A percentile compares a stretch with the other conserved stretches of the same genome.
Evolutionary conservation across 164 flowering plant species (phyloP).

Genomic region (Berberis thunbergii): DNA sequence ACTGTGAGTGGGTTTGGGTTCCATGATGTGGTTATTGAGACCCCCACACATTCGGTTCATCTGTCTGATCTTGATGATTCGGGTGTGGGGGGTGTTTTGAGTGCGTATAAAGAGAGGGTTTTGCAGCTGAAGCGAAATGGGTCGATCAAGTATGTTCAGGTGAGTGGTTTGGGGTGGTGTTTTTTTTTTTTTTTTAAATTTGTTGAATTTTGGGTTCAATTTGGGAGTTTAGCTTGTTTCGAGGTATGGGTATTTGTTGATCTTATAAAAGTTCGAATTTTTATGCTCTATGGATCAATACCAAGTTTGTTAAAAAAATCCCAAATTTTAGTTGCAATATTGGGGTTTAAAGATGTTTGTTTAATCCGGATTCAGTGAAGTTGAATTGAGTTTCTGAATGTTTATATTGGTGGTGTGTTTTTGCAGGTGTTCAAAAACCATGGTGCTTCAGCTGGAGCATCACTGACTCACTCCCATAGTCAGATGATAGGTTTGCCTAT

Average conservation of each 20-base stretch:
- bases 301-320: too few relatives aligned
- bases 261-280: too few relatives aligned
- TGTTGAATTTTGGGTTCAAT: background rate
- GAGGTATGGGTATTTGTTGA: too few relatives aligned
- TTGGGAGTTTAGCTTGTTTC: too few relatives aligned
- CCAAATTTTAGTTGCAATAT: too few relatives aligned
- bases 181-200: background rate
- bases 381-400: too few relatives aligned
- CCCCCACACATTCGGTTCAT: conserved; percentile 57
- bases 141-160: conserved; percentile 77
- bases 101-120: conserved; percentile 65
- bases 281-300: too few relatives aligned
- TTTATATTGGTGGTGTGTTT: background rate
- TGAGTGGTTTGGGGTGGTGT: conserved; percentile 4
- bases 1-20: conserved; percentile 58
- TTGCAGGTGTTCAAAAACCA: conserved; percentile 89
- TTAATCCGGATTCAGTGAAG: too few relatives aligned
- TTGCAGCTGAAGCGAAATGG: conserved; percentile 33
- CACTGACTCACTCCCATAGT: conserved; percentile 97
- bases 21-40: conserved; percentile 84
- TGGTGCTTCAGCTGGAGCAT: conserved; percentile 97
- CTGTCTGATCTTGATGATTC: conserved; percentile 46
- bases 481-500: conserved; percentile 83
- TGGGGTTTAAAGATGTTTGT: too few relatives aligned
- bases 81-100: conserved; percentile 54